A percentile compares a stretch with the other conserved stretches of the same genome.
Evolutionary conservation across 129 eudicot species (phyloP).

Genomic region (Escallonia rubra): DNA sequence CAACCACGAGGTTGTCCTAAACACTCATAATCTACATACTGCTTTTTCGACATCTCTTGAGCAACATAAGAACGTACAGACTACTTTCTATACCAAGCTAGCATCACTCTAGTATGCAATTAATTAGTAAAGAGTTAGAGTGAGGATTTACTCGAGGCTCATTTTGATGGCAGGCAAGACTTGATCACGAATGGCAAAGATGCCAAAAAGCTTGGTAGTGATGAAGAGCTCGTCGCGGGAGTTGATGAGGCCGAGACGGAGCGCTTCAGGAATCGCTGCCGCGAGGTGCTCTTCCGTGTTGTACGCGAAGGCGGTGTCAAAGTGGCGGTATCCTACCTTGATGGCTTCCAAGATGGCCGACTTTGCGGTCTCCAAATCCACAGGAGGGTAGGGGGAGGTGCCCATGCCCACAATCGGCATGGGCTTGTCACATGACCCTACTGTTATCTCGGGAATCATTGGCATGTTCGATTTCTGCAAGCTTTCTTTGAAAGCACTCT

Average conservation of each 20-base stretch:
- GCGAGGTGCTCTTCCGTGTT: conserved; percentile 24
- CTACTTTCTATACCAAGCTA: too few relatives aligned
- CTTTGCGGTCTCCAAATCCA: background rate
- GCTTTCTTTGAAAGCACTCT: too few relatives aligned
- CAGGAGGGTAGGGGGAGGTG: too few relatives aligned
- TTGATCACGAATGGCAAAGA: conserved; percentile 25
- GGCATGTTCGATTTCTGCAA: too few relatives aligned
- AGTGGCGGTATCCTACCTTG: conserved; percentile 41
- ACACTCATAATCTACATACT: too few relatives aligned
- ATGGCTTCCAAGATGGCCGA: conserved; percentile 27
- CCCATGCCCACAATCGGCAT: too few relatives aligned
- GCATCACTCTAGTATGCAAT: too few relatives aligned
- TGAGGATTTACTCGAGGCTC: conserved; percentile 39
- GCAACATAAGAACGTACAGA: too few relatives aligned
- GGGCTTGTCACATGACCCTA: too few relatives aligned
- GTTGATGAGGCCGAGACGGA: conserved; percentile 22
- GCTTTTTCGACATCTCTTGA: too few relatives aligned
- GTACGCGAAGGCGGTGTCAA: conserved; percentile 7
- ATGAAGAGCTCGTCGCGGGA: conserved; percentile 29
- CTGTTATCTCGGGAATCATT: too few relatives aligned
- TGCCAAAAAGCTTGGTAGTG: conserved; percentile 42
- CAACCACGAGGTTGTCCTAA: too few relatives aligned
- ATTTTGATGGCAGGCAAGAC: conserved; percentile 51
- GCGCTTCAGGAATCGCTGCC: conserved; percentile 29
- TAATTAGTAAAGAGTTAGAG: background rate